Percentiles rank a stretch among this genome's conserved stretches.
Conservation (phyloP, 1,284 basidiomycete genomes). For the Earliella scabrosa region DNA sequence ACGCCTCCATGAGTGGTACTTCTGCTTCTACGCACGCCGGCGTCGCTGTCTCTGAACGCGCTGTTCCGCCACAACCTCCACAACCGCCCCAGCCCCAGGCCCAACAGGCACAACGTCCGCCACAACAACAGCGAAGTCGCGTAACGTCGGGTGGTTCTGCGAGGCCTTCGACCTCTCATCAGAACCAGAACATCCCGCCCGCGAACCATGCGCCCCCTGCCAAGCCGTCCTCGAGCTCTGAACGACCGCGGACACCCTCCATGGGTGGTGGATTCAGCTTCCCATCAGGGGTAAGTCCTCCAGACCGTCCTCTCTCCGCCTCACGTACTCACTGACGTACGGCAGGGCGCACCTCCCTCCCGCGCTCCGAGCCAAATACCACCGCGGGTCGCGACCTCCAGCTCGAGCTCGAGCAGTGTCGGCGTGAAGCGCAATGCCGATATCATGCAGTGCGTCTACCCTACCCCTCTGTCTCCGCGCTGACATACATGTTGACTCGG, state of each 20-base stretch:
- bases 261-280: conserved; percentile 61
- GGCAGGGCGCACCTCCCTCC: neutral
- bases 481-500: neutral
- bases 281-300: conserved; percentile 33
- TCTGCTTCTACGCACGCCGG: neutral
- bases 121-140: neutral
- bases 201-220: conserved; percentile 2
- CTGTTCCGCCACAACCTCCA: neutral
- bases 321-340: neutral
- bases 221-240: conserved; percentile 18
- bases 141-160: too few relatives aligned
- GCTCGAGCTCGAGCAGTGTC: conserved; percentile 12
- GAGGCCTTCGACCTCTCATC: neutral
- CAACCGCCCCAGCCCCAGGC: too few relatives aligned
- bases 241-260: conserved; percentile 41
- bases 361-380: neutral
- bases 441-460: conserved; percentile 41
- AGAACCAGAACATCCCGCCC: neutral
- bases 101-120: neutral
- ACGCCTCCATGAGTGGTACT: conserved; percentile 1
- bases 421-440: conserved; percentile 44
- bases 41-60: neutral
- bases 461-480: neutral
- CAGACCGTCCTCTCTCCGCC: too few relatives aligned
- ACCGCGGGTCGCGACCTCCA: neutral